Percentiles rank a stretch among this genome's conserved stretches.
Evolutionary conservation across 129 eudicot genomes (phyloP).

Genomic region (Apium graveolens): DNA sequence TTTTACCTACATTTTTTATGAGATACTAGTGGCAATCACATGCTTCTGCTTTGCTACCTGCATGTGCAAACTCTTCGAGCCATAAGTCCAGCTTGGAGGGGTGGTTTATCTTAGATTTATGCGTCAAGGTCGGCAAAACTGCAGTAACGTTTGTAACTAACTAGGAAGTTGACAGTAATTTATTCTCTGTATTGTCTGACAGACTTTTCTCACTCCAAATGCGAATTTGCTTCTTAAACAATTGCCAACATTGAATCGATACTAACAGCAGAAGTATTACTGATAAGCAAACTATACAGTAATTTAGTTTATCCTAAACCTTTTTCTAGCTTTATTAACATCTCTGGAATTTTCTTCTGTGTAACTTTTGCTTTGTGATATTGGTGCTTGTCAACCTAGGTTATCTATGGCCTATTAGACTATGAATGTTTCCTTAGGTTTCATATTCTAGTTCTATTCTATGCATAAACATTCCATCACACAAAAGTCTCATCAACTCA

Average conservation of each 20-base stretch:
- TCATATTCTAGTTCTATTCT: background rate
- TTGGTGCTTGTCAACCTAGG: slow-evolving; percentile 22
- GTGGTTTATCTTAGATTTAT: slow-evolving; percentile 1
- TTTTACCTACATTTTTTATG: background rate
- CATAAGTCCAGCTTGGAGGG: background rate
- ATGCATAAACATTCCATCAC: slow-evolving; percentile 19
- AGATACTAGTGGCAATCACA: slow-evolving; percentile 29
- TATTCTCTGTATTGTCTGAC: background rate
- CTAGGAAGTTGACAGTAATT: background rate
- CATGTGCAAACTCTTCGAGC: slow-evolving; percentile 21
- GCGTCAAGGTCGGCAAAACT: slow-evolving; percentile 2
- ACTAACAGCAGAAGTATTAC: background rate
- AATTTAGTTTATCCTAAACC: background rate
- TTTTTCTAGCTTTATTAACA: background rate
- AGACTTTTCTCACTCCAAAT: background rate
- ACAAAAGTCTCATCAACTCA: slow-evolving; percentile 12
- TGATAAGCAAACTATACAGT: background rate
- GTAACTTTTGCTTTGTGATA: background rate
- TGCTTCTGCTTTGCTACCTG: slow-evolving; percentile 29
- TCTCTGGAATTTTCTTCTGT: background rate
- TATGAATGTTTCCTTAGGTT: background rate
- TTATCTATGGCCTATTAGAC: slow-evolving; percentile 9
- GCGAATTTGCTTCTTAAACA: background rate
- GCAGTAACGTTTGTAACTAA: slow-evolving; percentile 2
- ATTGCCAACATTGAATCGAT: background rate